A percentile compares a stretch with the other conserved stretches of the same genome.
Conservation (phyloP, 208 protist genomes). For the Trypanosoma scelopori region DNA sequence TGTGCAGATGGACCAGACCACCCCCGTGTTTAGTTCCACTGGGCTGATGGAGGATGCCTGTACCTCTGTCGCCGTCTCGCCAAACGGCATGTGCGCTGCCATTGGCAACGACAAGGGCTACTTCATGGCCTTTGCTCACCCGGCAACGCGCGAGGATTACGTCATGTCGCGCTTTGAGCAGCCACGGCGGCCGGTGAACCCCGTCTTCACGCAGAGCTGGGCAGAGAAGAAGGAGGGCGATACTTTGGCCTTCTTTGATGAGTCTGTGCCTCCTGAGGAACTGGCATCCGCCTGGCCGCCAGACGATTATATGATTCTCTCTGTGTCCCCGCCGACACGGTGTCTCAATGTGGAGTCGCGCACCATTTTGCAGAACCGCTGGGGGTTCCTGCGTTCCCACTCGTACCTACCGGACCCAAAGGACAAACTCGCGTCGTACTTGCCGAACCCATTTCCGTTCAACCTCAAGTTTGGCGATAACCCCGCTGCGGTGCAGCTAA, state of each 20-base stretch:
- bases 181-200: conserved; percentile 46
- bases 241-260: conserved; percentile 67
- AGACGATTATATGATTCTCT: conserved; percentile 88
- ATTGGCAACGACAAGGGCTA: conserved; percentile 88
- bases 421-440: conserved; percentile 71
- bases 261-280: conserved; percentile 32
- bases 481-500: conserved; percentile 64
- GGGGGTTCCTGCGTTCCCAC: conserved; percentile 73
- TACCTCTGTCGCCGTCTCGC: conserved; percentile 72
- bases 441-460: conserved; percentile 88
- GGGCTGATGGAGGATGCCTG: conserved; percentile 53
- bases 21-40: conserved; percentile 57
- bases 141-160: conserved; percentile 65
- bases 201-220: conserved; percentile 68
- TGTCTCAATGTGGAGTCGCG: conserved; percentile 65
- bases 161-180: conserved; percentile 78
- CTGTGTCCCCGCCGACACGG: conserved; percentile 71
- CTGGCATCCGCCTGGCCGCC: conserved; percentile 86
- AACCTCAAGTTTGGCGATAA: conserved; percentile 82
- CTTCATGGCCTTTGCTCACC: conserved; percentile 77
- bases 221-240: conserved; percentile 56
- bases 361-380: conserved; percentile 60
- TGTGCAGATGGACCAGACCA: conserved; percentile 69
- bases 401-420: conserved; percentile 83
- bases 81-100: conserved; percentile 74